Base-by-base conservation (phyloP, 2,329 filamentous ascomycete species). In the Calonectria multiphialidica region DNA sequence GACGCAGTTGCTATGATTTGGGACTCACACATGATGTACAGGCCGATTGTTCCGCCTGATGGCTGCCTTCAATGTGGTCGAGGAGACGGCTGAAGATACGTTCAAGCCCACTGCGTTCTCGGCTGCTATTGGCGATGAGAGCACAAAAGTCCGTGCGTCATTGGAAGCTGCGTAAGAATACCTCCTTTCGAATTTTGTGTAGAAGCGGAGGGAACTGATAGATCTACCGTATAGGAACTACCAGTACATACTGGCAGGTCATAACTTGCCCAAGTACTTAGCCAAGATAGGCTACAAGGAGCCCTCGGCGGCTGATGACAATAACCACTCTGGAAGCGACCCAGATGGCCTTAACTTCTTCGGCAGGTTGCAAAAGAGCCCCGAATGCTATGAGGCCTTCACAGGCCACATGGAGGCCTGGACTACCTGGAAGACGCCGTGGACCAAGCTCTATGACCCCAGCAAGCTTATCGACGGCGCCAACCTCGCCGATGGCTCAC, bases 31-130 rank as follows among this genome's bases (percentile, higher is more conserved):
- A 25, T 21, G 1, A 2, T 1, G 1, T 49, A 0, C 2, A 77
- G 74, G 74, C 9, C 71, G 75, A 1, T 21, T 77, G 0, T 74
- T 77, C 9, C 75, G 75, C 3, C 62, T 75, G 0, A 2, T 77
- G 6, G 71, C 73, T 3, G 75, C 75, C 2, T 77, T 77, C 5
- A 67, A 74, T 13, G 67, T 77, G 1, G 73, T 77, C 0, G 67
- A 77, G 7, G 75, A 75, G 16, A 75, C 53, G 35, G 35, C 2
- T 3, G 62, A 63, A 23, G 75, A 77, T 9, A 77, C 57, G 0
- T 77, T 75, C 66, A 74, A 73, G 16, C 71, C 75, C 0, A 75
- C 73, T 3, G 73, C 71, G 0, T 77, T 77, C 25, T 77, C 75
- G 0, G n/a, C 40, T 0, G 73, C 71, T 1, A 77, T 77, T 35